phyloP scores from a whole-genome alignment of 495 filamentous ascomycete species.

The Penicillium odoratum region DNA sequence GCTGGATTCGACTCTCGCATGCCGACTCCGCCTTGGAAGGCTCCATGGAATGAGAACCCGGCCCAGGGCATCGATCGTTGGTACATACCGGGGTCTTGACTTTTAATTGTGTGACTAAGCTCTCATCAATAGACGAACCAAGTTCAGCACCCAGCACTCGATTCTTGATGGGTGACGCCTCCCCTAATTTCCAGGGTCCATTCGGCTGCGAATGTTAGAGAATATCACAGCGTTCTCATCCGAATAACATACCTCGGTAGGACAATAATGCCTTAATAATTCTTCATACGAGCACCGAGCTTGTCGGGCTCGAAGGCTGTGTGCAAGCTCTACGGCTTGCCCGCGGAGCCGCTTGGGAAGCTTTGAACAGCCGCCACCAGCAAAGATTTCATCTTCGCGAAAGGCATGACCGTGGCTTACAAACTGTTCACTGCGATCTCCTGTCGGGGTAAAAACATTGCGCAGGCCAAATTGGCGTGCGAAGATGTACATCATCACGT shows the following conservation, averaged over 20 bases:
- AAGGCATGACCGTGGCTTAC: constrained; percentile 73
- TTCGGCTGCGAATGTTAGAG: constrained; percentile 19
- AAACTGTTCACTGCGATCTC: constrained; percentile 60
- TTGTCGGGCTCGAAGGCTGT: constrained; percentile 68
- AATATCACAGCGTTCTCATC: background rate
- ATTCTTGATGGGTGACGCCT: constrained; percentile 16
- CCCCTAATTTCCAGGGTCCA: constrained; percentile 32
- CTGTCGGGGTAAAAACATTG: constrained; percentile 79
- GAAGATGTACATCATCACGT: constrained; percentile 90
- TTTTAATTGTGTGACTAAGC: constrained; percentile 34
- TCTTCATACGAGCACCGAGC: constrained; percentile 72
- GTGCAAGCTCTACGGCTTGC: constrained; percentile 54
- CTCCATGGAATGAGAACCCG: background rate
- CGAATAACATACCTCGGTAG: constrained; percentile 46
- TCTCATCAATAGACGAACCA: constrained; percentile 21
- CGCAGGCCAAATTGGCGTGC: constrained; percentile 86
- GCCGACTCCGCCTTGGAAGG: background rate
- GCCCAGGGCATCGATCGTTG: background rate
- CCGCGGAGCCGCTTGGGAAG: constrained; percentile 76
- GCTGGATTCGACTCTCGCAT: background rate
- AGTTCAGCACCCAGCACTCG: background rate
- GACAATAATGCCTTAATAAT: constrained; percentile 80
- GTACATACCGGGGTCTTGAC: constrained; percentile 1
- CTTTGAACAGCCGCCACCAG: background rate
- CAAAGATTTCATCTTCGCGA: constrained; percentile 79